Evolutionary conservation across 345 rosid species (phyloP), one percentile per base, ranked within the genome.

Genomic region (Pistacia vera): DNA sequence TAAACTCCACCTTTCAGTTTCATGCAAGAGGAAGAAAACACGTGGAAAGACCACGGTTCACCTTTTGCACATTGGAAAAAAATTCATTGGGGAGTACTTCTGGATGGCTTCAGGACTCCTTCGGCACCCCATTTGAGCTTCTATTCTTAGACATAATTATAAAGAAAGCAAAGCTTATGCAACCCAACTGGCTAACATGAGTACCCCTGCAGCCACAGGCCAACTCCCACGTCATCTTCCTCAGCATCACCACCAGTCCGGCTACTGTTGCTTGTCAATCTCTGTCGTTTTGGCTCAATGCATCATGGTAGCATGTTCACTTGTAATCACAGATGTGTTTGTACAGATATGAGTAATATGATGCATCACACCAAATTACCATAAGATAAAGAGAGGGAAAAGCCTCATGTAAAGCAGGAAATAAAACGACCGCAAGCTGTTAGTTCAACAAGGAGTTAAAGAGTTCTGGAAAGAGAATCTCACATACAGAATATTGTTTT

Each of bases 201-300:
- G 49, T 35, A 10, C 75, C 30, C 4, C 17, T 16, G 46, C 58
- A 30, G 48, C 30, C 61, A 16, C 18, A 17, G 64, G 36, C 63
- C 14, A 8, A 60, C 12, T 66, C 11, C 14, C 36, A 48, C 49
- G 13, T 41, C 59, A 30, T 49, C 51, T 20, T 55, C 49, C 30
- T 54, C 14, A 11, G 5, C 20, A 65, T 71, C 68, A 41, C 46
- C 46, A 41, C 46, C 46, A 41, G 46, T 66, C 20, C 25, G 2
- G 33, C 18, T 20, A 14, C 58, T 67, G 62, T 66, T 75, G 65
- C 66, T 52, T 52, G 73, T 72, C 83, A 61, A 58, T 11, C 61
- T 56, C 56, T 51, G 52, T 18, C 20, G 11, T 35, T 58, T 9
- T 63, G 49, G 49, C 63, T 0, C 46, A 0, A 41, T 36, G 44